Base-by-base conservation (phyloP, 768 basidiomycete genomes). In the Tylopilus rubrobrunneus region DNA sequence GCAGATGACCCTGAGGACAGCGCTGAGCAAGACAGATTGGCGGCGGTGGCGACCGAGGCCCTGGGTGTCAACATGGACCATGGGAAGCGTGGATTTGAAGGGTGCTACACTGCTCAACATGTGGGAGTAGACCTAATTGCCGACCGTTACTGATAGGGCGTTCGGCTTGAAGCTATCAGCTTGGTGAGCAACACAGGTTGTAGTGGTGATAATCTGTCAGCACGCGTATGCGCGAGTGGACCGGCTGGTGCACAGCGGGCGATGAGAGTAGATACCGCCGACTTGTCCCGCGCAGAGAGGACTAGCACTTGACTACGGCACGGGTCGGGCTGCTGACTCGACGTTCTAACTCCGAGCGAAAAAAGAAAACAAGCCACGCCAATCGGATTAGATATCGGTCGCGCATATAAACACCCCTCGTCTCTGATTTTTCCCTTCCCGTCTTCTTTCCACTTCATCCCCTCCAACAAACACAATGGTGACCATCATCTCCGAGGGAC, bases 321-420 rank as follows among this genome's bases (percentile, higher is more conserved):
- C 56, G 19, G 47, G 44, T 49, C 55, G 56, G 62, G 41, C 50
- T 45, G 41, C 48, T 43, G 40, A 37, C 19, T 15, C 40, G 57
- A 60, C 55, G 57, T 65, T 67, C 57, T 40, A 67, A 39, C 64
- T 67, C 65, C 55, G 62, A 65, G 49, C 5, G 53, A 57, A 56
- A 61, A 56, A 52, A 45, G 47, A 45, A 25, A 25, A 31, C 21
- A 23, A 48, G 31, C 28, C 58, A 55, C 61, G 49, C 36, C 52
- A 48, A 53, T 61, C 56, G 57, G 67, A 67, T 67, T 57, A 58
- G 62, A 62, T 57, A 49, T 44, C 48, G 7, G 41, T 7, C 4
- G 17, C 62, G 53, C 62, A 57, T 71, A 70, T 70, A 71, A 70
- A 56, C 49, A 17, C 47, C 52, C 55, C 1, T 57, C 49, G 14